Base-by-base conservation (phyloP, 805 yeast genomes). In the Starmerella asiatica region DNA sequence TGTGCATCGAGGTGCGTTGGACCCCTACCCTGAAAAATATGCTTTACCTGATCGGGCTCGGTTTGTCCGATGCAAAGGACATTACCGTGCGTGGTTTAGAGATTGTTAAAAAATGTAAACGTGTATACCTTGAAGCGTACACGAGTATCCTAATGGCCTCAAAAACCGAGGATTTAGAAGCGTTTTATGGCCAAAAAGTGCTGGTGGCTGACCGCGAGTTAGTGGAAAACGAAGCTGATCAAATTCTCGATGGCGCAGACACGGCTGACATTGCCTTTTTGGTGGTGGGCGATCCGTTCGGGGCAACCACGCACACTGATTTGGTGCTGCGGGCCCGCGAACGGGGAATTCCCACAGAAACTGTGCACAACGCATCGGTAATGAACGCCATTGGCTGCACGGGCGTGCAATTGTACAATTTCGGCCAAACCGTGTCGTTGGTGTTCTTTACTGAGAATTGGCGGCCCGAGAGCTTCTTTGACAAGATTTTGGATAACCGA, bases 321-420 rank as follows among this genome's bases (percentile, higher is more conserved):
- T 68, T 88, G 47, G 83, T 86, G 31, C 71, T 88, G 44, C 69
- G 98, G 55, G 97, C 98, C 32, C 73, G 93, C 51, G 94, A 81
- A 59, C 67, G 76, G 44, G 74, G 74, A 2, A 83, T 91, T 55
- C 64, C 70, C 37, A 82, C 81, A 32, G 93, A 82, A 56, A 71
- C 80, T 29, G 74, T 88, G 44, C 98, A 88, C 63, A 88, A 88
- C 59, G 98, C 98, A 1, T 81, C 94, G 15, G 91, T 88, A 11
- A 85, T 91, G 95, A 88, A 88, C 57, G 98, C 97, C 0, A 94
- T 88, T 20, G 98, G 98, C 16, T 93, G 96, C 1, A 85, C 96
- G 64, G 98, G 98, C 18, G 69, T 91, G 49, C 98, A 88, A 60
- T 67, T 88, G 43, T 88, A 88, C 61, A 85, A 79, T 52, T 88